Conservation (phyloP, 352 stramenopile species). For the Aphanomyces invadans region DNA sequence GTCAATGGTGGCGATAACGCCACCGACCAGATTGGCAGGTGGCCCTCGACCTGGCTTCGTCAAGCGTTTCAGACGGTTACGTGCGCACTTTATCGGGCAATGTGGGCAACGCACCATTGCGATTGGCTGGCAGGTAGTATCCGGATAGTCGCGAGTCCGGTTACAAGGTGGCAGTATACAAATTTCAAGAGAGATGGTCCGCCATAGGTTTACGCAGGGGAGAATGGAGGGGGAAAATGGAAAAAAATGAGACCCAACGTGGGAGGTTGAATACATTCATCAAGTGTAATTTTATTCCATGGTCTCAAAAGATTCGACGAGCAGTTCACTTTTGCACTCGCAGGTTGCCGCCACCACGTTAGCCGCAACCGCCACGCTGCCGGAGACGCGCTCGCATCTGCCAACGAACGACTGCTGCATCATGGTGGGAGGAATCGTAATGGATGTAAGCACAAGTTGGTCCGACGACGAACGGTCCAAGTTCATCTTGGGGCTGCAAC, state of each 20-base stretch:
- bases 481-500: conserved; percentile 7
- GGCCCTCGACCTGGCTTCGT: too few relatives aligned
- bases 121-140: background rate
- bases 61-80: conserved; percentile 7
- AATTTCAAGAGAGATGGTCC: background rate
- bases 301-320: background rate
- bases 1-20: background rate
- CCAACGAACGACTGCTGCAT: too few relatives aligned
- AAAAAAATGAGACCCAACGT: background rate
- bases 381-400: too few relatives aligned
- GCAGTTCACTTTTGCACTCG: conserved; percentile 11
- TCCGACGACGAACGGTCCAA: conserved; percentile 19
- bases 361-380: background rate
- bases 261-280: background rate
- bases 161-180: background rate
- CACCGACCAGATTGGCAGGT: background rate
- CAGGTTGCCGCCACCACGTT: background rate
- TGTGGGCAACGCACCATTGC: background rate
- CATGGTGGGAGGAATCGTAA: conserved; percentile 6
- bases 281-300: conserved; percentile 9
- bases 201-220: background rate
- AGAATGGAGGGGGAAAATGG: conserved; percentile 3
- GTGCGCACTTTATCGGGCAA: background rate
- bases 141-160: background rate
- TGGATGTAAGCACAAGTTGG: conserved; percentile 1